Evolutionary conservation across 805 yeast genomes (phyloP).

Genomic region (Ogataea angusta): DNA sequence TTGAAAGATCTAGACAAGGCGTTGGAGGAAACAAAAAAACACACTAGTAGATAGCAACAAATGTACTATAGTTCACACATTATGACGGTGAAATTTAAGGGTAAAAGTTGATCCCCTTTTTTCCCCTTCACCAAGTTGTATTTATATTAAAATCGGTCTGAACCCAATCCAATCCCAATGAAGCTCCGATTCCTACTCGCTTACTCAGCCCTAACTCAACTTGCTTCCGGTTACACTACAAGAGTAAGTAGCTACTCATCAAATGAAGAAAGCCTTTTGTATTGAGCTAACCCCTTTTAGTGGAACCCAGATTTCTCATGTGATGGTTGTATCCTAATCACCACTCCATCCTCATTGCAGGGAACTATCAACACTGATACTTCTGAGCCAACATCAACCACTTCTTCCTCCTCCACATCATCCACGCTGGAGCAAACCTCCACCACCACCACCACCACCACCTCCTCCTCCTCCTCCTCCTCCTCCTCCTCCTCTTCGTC

Average conservation of each 20-base stretch:
- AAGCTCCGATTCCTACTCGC: neutral
- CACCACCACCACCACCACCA: too few species aligned
- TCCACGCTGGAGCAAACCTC: neutral
- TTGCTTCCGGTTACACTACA: slow-evolving; percentile 11
- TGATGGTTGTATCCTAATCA: slow-evolving; percentile 27
- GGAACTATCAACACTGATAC: slow-evolving; percentile 27
- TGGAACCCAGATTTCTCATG: slow-evolving; percentile 24
- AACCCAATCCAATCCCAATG: neutral
- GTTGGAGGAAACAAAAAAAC: slow-evolving; percentile 20
- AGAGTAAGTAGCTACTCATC: slow-evolving; percentile 10
- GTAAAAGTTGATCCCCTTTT: neutral
- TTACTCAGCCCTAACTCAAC: neutral
- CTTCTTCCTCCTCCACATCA: slow-evolving; percentile 1
- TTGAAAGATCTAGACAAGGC: slow-evolving; percentile 23
- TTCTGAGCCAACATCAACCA: slow-evolving; percentile 4
- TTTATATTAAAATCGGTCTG: neutral
- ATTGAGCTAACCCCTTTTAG: neutral
- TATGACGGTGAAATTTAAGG: neutral
- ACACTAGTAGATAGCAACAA: neutral
- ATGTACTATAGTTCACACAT: neutral
- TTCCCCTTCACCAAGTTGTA: neutral
- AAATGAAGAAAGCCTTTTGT: neutral
- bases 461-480: slow-evolving; percentile 9
- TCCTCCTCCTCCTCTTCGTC: slow-evolving; percentile 9
- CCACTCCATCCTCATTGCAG: slow-evolving; percentile 25